Conservation (phyloP, 1,284 basidiomycete genomes). For the Phellopilus nigrolimitatus region DNA sequence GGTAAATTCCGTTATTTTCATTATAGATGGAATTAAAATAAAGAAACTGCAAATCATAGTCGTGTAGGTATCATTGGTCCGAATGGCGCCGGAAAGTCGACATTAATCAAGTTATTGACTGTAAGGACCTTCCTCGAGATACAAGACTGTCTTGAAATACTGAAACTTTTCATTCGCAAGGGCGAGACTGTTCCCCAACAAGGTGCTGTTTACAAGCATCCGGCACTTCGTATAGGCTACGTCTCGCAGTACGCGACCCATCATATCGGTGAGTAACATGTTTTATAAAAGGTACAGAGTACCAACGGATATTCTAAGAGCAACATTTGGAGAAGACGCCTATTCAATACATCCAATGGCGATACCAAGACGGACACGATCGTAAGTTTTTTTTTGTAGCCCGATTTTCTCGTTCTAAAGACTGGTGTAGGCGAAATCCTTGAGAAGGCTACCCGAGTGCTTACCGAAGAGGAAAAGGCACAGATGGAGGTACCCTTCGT, state of each 20-base stretch:
- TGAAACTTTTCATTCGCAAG: slow-evolving; percentile 32
- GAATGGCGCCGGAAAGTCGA: slow-evolving; percentile 93
- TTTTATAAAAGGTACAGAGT: slow-evolving; percentile 11
- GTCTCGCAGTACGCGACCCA: slow-evolving; percentile 98
- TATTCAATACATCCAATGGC: slow-evolving; percentile 96
- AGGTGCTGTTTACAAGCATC: slow-evolving; percentile 95
- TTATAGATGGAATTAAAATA: slow-evolving; percentile 12
- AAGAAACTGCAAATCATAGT: slow-evolving; percentile 36
- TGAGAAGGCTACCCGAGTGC: slow-evolving; percentile 87
- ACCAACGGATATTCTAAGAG: slow-evolving; percentile 42
- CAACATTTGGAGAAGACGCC: slow-evolving; percentile 93
- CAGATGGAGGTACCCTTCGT: slow-evolving; percentile 86
- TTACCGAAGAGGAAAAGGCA: slow-evolving; percentile 85
- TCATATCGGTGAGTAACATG: slow-evolving; percentile 65
- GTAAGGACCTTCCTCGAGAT: slow-evolving; percentile 35
- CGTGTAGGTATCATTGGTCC: slow-evolving; percentile 90
- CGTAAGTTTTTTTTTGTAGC: slow-evolving; percentile 48
- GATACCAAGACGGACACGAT: slow-evolving; percentile 98
- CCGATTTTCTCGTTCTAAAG: not conserved
- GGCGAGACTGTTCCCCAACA: slow-evolving; percentile 93
- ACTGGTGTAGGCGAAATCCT: slow-evolving; percentile 67
- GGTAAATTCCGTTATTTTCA: slow-evolving; percentile 39
- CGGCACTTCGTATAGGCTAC: slow-evolving; percentile 92
- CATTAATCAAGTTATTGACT: slow-evolving; percentile 95
- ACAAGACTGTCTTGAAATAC: not conserved